Evolutionary conservation across 108 stramenopile species (phyloP), one percentile per base, ranked within the genome.

Genomic region (Nannochloropsis salina): DNA sequence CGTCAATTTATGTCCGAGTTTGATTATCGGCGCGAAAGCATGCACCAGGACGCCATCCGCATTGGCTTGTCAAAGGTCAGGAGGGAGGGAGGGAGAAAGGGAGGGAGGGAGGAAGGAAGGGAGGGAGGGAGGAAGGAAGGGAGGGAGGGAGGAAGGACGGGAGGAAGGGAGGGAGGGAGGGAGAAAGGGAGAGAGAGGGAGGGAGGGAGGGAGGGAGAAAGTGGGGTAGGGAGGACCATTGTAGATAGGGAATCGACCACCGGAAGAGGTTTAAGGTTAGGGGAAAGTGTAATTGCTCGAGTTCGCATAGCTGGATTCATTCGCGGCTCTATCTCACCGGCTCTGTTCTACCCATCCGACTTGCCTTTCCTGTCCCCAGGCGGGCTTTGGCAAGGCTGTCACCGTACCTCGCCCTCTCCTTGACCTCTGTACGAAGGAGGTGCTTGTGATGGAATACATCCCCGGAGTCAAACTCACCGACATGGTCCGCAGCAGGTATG

Each of bases 381-480:
- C 61, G 20, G 61, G 61, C 20, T 74, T 74, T n/a, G 61, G 3
- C 61, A 74, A 74, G 61, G 61, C 61, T 15, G n/a, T 74, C 61
- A 74, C 61, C 61, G 61, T 74, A 15, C 61, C 61, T 8, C 61
- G 61, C 61, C 61, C 61, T n/a, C n/a, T n/a, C 61, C 61, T n/a
- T n/a, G 61, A 74, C 20, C 61, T 74, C 8, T 86, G 89, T 40
- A 90, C 90, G 41, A 79, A 44, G 31, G 85, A 88, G 42, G 44
- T 89, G 45, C 90, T 91, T 1, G 88, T 91, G 18, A 91, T 91
- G 90, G 90, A 91, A 86, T 89, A 84, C 86, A 43, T 91, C 9
- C 87, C 88, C 5, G 90, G 90, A 11, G 85, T 90, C 43, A 88
- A 89, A 85, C 82, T 91, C 85, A 88, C 89, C 9, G 90, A 91